phyloP scores from a whole-genome alignment of 176 grass and related monocot species.

The Poa annua region DNA sequence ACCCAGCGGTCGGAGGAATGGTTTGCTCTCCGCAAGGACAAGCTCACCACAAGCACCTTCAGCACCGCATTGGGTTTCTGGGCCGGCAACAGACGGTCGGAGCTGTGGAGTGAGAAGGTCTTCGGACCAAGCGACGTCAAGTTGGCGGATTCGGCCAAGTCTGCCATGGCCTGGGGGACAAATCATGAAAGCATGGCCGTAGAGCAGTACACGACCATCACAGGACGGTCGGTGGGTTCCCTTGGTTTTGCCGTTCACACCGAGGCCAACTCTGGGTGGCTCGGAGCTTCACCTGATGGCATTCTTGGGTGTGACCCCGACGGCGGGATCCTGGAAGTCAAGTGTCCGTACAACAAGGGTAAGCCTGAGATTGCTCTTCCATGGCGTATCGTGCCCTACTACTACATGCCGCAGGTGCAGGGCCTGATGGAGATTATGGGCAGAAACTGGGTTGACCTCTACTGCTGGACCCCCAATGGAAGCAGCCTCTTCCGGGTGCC shows the following conservation, averaged over 20 bases:
- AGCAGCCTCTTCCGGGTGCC: slow-evolving; percentile 74
- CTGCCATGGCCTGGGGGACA: slow-evolving; percentile 95
- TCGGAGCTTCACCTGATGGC: slow-evolving; percentile 94
- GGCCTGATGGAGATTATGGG: slow-evolving; percentile 99
- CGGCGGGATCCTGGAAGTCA: slow-evolving; percentile 90
- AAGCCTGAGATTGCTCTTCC: slow-evolving; percentile 89
- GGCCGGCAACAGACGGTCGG: slow-evolving; percentile 69
- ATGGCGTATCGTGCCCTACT: slow-evolving; percentile 81
- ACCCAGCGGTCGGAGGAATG: slow-evolving; percentile 92
- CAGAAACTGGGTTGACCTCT: slow-evolving; percentile 93
- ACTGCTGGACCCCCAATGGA: slow-evolving; percentile 95
- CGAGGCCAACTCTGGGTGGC: slow-evolving; percentile 75
- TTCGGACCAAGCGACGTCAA: slow-evolving; percentile 60
- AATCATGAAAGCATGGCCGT: slow-evolving; percentile 73
- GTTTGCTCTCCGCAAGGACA: slow-evolving; percentile 96
- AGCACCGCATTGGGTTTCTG: slow-evolving; percentile 95
- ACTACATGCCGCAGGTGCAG: slow-evolving; percentile 98
- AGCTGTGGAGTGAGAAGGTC: slow-evolving; percentile 93
- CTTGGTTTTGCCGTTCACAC: slow-evolving; percentile 84
- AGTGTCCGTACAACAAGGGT: slow-evolving; percentile 97
- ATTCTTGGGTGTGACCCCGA: slow-evolving; percentile 74
- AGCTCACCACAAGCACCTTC: slow-evolving; percentile 97
- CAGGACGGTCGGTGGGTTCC: slow-evolving; percentile 61
- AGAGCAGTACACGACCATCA: slow-evolving; percentile 85
- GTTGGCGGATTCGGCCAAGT: slow-evolving; percentile 56